Evolutionary conservation across 257 asterid species (phyloP).

Genomic region (Eustoma russellianum): DNA sequence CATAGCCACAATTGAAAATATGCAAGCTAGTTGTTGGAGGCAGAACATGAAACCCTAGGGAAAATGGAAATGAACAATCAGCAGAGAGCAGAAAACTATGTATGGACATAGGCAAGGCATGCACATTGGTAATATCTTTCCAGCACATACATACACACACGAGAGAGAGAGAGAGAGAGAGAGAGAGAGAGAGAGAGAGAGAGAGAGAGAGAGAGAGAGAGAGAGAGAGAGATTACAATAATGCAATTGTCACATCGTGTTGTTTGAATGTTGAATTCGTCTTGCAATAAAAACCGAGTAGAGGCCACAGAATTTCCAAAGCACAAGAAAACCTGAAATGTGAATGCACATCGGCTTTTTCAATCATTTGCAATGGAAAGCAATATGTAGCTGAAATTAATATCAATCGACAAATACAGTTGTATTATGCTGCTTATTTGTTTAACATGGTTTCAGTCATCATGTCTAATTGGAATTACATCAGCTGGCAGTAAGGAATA

Average conservation of each 20-base stretch:
- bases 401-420: background rate
- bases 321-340: constrained; percentile 76
- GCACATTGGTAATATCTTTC: no score
- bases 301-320: constrained; percentile 97
- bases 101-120: background rate
- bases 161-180: no score
- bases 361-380: constrained; percentile 3
- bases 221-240: constrained; percentile 54
- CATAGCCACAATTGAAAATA: constrained; percentile 84
- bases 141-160: background rate
- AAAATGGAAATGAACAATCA: background rate
- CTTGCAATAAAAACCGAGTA: constrained; percentile 94
- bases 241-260: constrained; percentile 97
- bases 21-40: constrained; percentile 95
- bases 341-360: no score
- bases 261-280: constrained; percentile 97
- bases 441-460: no score
- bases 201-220: constrained; percentile 1
- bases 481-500: background rate
- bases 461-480: no score
- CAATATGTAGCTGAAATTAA: background rate
- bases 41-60: constrained; percentile 96
- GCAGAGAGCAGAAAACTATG: background rate
- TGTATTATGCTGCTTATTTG: no score
- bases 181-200: no score